Evolutionary conservation across 192 early-diverging fungal species (phyloP).

Genomic region (Coemansia biformis): DNA sequence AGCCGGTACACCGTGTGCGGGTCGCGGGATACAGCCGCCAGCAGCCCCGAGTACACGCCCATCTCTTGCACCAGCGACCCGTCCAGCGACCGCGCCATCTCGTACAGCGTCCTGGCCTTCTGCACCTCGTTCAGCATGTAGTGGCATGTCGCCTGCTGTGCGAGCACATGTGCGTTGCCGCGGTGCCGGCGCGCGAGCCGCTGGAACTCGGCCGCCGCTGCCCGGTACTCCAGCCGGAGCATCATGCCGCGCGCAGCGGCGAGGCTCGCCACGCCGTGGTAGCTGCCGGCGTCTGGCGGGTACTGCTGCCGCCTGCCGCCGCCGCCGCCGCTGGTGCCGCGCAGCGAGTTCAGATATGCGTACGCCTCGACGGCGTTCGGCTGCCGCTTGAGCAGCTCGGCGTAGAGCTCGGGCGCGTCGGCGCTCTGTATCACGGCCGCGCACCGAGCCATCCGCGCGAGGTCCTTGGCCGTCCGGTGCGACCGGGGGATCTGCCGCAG

Average conservation of each 20-base stretch:
- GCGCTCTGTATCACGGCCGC: conserved; percentile 19
- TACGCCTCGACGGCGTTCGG: conserved; percentile 36
- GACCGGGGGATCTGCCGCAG: conserved; percentile 40
- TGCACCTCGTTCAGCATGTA: conserved; percentile 20
- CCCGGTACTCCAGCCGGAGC: conserved; percentile 20
- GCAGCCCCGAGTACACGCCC: conserved; percentile 29
- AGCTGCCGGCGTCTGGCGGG: conserved; percentile 7
- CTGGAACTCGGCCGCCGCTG: conserved; percentile 10
- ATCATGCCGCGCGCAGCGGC: conserved; percentile 18
- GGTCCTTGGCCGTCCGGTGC: conserved; percentile 19
- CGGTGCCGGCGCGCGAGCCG: conserved; percentile 17
- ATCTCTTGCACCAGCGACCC: conserved; percentile 22
- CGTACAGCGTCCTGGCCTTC: conserved; percentile 18
- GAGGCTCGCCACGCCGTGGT: conserved; percentile 24
- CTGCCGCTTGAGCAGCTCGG: conserved; percentile 21
- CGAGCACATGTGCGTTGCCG: conserved; percentile 21
- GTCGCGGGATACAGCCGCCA: conserved; percentile 10
- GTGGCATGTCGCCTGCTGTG: conserved; percentile 32
- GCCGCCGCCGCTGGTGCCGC: neutral
- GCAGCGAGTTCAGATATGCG: conserved; percentile 5
- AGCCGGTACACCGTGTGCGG: conserved; percentile 22
- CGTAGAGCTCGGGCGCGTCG: conserved; percentile 25
- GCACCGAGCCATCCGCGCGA: conserved; percentile 37
- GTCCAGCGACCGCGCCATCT: conserved; percentile 20
- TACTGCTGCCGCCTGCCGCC: neutral